Base-by-base conservation (phyloP, 1,284 basidiomycete genomes). In the Phlebopus sp. region DNA sequence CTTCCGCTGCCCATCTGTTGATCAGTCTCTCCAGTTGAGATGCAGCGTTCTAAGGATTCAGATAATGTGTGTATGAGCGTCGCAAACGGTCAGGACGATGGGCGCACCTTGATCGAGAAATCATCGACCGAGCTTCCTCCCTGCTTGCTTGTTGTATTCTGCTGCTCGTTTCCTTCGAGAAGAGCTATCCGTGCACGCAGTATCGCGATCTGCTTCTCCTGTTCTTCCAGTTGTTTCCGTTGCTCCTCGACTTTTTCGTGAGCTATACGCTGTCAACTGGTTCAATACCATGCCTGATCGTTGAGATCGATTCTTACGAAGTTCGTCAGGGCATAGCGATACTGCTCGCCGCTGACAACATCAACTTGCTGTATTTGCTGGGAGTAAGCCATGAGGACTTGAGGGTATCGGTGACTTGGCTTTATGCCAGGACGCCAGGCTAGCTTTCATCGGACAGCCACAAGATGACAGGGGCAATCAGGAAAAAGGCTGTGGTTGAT, bases 241-340 rank as follows among this genome's bases (percentile, higher is more conserved):
- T 91, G 88, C 56, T 86, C 79, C 59, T 91, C 89, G 54, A 91
- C 89, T 64, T 87, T 88, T 65, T 90, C 82, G 70, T 91, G 89
- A 17, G 89, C 89, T 63, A 91, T 84, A 48, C 86, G 78, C 86
- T 90, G 63, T 36, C 23, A 31, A 19, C 10, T 27, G 15, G 17
- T 7, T 21, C 21, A 18, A 30, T 21, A 30, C 21, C 18, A 39
- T 37, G 6, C n/a, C 14, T 21, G 9, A 42, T 30, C 15, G 15
- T 34, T 13, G 8, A 23, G 15, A 13, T 40, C 4, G 23, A 8
- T 25, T 44, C 84, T 55, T 56, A 86, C 86, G 59, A 90, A 90
- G 65, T 90, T 89, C 27, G 82, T 81, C 56, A 90, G 71, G 4
- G 85, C 87, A 69, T 90, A 89, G 52, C 82, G 78, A 59, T 89